These are phyloP conservation scores for Gastrodia elata DNA, from an alignment of 106 monocot genomes.

Conservation along the genomic window DNA sequence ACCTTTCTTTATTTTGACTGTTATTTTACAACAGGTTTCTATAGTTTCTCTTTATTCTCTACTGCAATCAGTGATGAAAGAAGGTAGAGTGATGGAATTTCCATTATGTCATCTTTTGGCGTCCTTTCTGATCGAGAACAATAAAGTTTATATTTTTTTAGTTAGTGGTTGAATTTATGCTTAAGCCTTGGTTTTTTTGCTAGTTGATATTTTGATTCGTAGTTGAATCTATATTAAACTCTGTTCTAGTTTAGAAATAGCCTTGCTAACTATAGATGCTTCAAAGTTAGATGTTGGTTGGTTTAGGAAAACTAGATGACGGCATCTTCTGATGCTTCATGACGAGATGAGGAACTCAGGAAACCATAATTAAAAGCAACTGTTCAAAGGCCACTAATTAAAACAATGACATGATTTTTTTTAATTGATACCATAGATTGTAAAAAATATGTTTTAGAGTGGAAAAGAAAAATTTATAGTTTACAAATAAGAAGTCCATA, in stretches of 20 bases:
- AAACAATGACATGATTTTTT: no score
- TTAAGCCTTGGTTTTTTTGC: not conserved
- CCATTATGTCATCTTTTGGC: not conserved
- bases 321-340: no score
- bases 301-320: not conserved
- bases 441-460: not conserved
- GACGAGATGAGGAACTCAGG: not conserved
- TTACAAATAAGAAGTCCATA: no score
- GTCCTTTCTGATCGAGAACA: not conserved
- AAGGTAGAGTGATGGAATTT: constrained; percentile 27
- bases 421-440: not conserved
- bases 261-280: not conserved
- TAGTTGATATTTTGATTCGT: not conserved
- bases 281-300: not conserved
- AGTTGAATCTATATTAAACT: not conserved
- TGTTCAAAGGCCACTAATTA: not conserved
- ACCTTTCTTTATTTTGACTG: not conserved
- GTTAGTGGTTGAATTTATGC: not conserved
- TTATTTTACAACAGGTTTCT: constrained; percentile 35
- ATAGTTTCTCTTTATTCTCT: constrained; percentile 25
- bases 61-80: constrained; percentile 9
- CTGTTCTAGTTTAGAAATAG: not conserved
- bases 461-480: no score
- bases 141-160: not conserved
- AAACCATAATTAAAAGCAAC: not conserved